A percentile compares a stretch with the other conserved stretches of the same genome.
Conservation (phyloP, 768 basidiomycete species). For the Amyloporia xantha region DNA sequence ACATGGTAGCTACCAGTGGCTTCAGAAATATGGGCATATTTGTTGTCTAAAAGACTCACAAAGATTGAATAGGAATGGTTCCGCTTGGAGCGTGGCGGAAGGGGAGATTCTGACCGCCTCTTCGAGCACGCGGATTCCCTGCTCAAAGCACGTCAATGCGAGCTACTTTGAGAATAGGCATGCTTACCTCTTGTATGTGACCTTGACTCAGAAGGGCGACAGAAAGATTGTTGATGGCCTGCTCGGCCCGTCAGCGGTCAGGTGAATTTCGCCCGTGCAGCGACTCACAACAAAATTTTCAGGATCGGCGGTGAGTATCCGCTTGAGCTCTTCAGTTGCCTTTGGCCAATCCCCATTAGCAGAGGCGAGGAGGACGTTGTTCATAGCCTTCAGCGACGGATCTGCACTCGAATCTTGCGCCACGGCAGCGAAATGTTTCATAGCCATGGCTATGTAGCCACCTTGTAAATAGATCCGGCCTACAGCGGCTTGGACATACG, state of each 20-base stretch:
- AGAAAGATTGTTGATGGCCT: slow-evolving; percentile 75
- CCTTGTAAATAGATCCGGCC: slow-evolving; percentile 71
- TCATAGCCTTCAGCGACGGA: slow-evolving; percentile 42
- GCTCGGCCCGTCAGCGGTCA: not conserved
- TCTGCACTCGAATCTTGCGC: slow-evolving; percentile 33
- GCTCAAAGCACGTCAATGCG: not conserved
- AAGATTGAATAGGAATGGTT: slow-evolving; percentile 81
- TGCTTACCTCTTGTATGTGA: slow-evolving; percentile 57
- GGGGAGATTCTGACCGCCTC: slow-evolving; percentile 56
- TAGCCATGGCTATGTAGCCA: slow-evolving; percentile 56
- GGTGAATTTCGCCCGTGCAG: not conserved
- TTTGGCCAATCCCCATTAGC: slow-evolving; percentile 66
- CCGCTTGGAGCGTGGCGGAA: slow-evolving; percentile 64
- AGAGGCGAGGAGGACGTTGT: slow-evolving; percentile 56
- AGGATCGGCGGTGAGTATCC: slow-evolving; percentile 43
- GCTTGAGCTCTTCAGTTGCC: slow-evolving; percentile 40
- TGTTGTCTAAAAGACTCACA: too few relatives aligned
- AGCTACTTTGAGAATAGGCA: not conserved
- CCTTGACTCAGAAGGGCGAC: slow-evolving; percentile 70
- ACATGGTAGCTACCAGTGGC: slow-evolving; percentile 81
- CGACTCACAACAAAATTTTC: slow-evolving; percentile 52
- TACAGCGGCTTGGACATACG: slow-evolving; percentile 60
- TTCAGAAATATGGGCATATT: too few relatives aligned
- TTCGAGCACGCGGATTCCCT: slow-evolving; percentile 73
- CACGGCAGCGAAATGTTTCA: slow-evolving; percentile 49